Conservation (phyloP, 2,329 filamentous ascomycete species). For the Paramyrothecium sp. region DNA sequence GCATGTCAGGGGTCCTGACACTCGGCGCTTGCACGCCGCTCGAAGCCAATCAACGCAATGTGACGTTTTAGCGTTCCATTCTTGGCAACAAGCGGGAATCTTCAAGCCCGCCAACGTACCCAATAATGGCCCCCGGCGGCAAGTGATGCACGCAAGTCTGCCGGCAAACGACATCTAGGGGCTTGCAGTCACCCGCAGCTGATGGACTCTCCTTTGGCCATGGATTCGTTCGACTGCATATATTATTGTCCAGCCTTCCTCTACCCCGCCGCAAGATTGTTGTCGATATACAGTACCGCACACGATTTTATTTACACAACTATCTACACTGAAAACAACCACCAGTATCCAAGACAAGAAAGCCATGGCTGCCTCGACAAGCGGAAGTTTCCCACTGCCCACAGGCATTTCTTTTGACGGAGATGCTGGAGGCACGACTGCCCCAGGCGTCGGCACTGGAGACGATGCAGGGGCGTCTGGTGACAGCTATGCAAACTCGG, state of each 20-base stretch:
- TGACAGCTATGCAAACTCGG: conserved; percentile 50
- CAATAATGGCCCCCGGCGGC: conserved; percentile 1
- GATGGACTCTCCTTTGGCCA: not conserved
- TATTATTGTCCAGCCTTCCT: not conserved
- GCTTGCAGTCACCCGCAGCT: not conserved
- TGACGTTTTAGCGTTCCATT: not conserved
- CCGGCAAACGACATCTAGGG: not conserved
- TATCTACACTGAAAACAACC: conserved; percentile 3
- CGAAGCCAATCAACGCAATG: not conserved
- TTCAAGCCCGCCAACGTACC: not conserved
- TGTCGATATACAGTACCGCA: not conserved
- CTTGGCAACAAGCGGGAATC: not conserved
- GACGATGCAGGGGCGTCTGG: conserved; percentile 66
- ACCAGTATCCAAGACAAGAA: conserved; percentile 1
- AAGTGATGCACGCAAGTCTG: not conserved
- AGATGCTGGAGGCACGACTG: conserved; percentile 28
- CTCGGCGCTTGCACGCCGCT: conserved; percentile 3
- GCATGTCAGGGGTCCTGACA: conserved; percentile 6
- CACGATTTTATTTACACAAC: not conserved
- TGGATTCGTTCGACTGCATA: not conserved
- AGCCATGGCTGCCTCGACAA: conserved; percentile 39
- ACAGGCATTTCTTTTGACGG: conserved; percentile 35
- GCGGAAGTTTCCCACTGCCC: conserved; percentile 39
- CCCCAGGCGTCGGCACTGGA: conserved; percentile 38
- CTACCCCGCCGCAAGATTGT: not conserved